A percentile compares a stretch with the other conserved stretches of the same genome.
phyloP scores from a whole-genome alignment of 176 grass and related monocot species.

The Aegilops sharonensis region DNA sequence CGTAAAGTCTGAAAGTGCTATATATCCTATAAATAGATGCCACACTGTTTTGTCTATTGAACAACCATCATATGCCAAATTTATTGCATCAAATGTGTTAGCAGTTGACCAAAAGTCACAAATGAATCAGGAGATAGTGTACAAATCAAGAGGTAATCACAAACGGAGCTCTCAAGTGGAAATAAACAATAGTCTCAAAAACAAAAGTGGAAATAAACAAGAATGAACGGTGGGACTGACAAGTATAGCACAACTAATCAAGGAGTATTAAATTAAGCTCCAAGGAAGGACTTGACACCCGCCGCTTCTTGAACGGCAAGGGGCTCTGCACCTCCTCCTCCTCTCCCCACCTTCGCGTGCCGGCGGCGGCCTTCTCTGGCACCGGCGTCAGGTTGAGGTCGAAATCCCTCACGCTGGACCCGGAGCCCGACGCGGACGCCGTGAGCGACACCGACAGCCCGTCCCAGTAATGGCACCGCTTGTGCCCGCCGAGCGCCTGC shows the following conservation, averaged over 20 bases:
- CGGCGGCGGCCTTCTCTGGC: background rate
- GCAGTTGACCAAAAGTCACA: background rate
- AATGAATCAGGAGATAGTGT: background rate
- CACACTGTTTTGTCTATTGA: background rate
- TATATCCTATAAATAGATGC: too few relatives aligned
- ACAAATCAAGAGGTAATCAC: background rate
- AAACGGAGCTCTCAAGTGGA: background rate
- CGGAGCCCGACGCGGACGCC: conserved; percentile 27
- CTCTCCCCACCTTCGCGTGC: conserved; percentile 42
- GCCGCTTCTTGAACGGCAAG: conserved; percentile 58
- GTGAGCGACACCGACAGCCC: conserved; percentile 45
- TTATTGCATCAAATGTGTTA: background rate
- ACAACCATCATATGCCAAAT: background rate
- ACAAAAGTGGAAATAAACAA: background rate
- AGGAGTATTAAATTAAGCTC: conserved; percentile 21
- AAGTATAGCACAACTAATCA: background rate
- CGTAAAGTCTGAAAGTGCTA: too few relatives aligned
- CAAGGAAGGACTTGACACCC: conserved; percentile 37
- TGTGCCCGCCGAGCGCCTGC: conserved; percentile 88
- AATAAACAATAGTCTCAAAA: background rate
- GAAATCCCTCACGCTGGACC: conserved; percentile 41
- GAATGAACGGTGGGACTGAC: background rate
- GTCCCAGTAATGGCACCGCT: conserved; percentile 82
- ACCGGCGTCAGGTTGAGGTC: conserved; percentile 60
- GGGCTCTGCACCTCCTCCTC: conserved; percentile 79